Evolutionary conservation across 2,329 filamentous ascomycete genomes (phyloP), one percentile per base, ranked within the genome.

Genomic region (Colletotrichum cordylinicola): DNA sequence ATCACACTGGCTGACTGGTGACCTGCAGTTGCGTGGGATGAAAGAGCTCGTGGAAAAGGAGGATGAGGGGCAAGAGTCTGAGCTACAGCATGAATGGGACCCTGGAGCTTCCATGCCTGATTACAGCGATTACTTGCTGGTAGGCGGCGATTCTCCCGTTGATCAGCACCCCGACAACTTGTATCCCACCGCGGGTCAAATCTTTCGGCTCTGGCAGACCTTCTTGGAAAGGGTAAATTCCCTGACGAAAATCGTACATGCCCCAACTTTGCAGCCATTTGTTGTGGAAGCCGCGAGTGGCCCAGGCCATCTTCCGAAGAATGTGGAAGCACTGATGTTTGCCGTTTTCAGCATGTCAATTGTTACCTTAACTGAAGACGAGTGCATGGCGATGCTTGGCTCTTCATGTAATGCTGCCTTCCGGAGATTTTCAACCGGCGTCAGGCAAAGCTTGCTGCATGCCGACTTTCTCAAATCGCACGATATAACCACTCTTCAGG

Each of bases 161-260:
- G 39, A 56, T 8, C 55, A 64, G 18, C 37, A 69, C 16, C 37
- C 71, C n/a, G 66, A 65, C 9, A 39, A 70, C 15, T 29, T 74
- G 16, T 74, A 74, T 29, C 71, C 71, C 12, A 64, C 29, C 43
- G 56, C 71, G 2, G 37, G 66, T 35, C 71, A 74, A 37, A 65
- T 65, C 4, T 74, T 94, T 79, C 89, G 89, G 65, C 87, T 96
- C 6, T 96, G 94, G 94, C 93, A 95, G 81, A 87, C 91, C 9
- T 96, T 93, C 78, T 85, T 95, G 6, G 92, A 94, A 62, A 92
- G 94, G 76, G 92, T 96, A 68, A 94, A 96, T 79, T 94, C 94
- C 1, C 82, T 95, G 55, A 91, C 92, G 77, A 96, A 95, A 81
- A 85, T 91, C 62, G 91, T 95, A 48, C 94, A 96, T 80, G 89